Conservation (phyloP, 306 rosid genomes). For the Medicago ruthenica region DNA sequence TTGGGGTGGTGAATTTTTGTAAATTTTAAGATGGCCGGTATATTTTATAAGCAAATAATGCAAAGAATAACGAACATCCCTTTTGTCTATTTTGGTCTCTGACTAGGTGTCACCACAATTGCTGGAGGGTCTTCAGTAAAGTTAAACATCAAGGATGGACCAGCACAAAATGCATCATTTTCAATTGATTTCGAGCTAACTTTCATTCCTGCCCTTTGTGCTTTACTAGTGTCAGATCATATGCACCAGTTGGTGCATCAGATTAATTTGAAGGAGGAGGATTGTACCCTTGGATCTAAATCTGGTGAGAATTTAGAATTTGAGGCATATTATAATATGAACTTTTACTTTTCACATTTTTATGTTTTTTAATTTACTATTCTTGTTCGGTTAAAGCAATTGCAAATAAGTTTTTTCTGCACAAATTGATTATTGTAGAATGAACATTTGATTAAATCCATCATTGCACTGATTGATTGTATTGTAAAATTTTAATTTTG, state of each 20-base stretch:
- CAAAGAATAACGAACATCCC: conserved; percentile 23
- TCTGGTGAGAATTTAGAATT: conserved; percentile 56
- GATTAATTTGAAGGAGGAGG: conserved; percentile 70
- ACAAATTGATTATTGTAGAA: neutral
- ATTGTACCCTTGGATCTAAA: conserved; percentile 54
- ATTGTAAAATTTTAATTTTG: neutral
- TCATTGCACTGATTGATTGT: neutral
- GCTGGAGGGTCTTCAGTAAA: conserved; percentile 62
- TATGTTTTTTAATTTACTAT: conserved; percentile 19
- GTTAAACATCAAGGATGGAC: conserved; percentile 58
- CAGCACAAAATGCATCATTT: conserved; percentile 69
- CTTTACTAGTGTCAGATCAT: conserved; percentile 64
- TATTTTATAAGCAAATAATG: conserved; percentile 22
- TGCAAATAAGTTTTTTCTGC: neutral
- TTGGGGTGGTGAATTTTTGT: conserved; percentile 24
- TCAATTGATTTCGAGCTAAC: conserved; percentile 61
- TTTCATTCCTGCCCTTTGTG: conserved; percentile 59
- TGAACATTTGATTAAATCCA: conserved; percentile 1
- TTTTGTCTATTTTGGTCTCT: conserved; percentile 34
- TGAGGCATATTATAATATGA: conserved; percentile 1
- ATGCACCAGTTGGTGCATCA: conserved; percentile 58
- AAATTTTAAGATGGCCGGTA: neutral
- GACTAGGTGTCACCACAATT: conserved; percentile 73
- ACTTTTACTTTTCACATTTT: conserved; percentile 23
- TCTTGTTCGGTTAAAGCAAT: conserved; percentile 13